These are phyloP conservation scores for Trypanosoma rangeli DNA, from an alignment of 208 protist species.

Conservation along the genomic window DNA sequence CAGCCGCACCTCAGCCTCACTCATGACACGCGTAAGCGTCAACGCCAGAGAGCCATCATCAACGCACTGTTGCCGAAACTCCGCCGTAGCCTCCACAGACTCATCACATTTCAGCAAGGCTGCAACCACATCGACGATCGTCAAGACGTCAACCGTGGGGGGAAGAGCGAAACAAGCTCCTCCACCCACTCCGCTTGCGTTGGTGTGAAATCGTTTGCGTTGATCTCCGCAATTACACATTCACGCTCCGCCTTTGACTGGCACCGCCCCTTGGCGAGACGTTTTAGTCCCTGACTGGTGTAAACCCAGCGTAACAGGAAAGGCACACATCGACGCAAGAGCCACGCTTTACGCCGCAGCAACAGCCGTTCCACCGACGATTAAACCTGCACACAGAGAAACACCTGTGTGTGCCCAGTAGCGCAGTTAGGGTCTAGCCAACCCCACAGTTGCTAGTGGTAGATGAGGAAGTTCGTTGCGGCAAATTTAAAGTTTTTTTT, in stretches of 20 bases:
- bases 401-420: slow-evolving; percentile 87
- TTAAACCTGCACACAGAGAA: slow-evolving; percentile 84
- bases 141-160: slow-evolving; percentile 47
- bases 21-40: slow-evolving; percentile 67
- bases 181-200: slow-evolving; percentile 61
- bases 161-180: slow-evolving; percentile 65
- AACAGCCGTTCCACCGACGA: slow-evolving; percentile 76
- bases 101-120: slow-evolving; percentile 53
- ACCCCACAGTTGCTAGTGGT: slow-evolving; percentile 61
- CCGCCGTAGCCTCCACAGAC: slow-evolving; percentile 43
- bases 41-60: slow-evolving; percentile 49
- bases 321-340: slow-evolving; percentile 64
- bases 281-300: slow-evolving; percentile 66
- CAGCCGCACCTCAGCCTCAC: slow-evolving; percentile 44
- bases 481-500: slow-evolving; percentile 40
- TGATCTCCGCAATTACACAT: slow-evolving; percentile 42
- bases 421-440: slow-evolving; percentile 75
- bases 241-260: slow-evolving; percentile 51
- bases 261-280: slow-evolving; percentile 52
- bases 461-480: slow-evolving; percentile 49
- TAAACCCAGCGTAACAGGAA: slow-evolving; percentile 69
- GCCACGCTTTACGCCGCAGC: slow-evolving; percentile 64
- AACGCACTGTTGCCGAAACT: slow-evolving; percentile 67
- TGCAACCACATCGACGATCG: slow-evolving; percentile 61
- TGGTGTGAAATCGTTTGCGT: slow-evolving; percentile 36